phyloP scores from a whole-genome alignment of 495 filamentous ascomycete species.

The Evernia prunastri region DNA sequence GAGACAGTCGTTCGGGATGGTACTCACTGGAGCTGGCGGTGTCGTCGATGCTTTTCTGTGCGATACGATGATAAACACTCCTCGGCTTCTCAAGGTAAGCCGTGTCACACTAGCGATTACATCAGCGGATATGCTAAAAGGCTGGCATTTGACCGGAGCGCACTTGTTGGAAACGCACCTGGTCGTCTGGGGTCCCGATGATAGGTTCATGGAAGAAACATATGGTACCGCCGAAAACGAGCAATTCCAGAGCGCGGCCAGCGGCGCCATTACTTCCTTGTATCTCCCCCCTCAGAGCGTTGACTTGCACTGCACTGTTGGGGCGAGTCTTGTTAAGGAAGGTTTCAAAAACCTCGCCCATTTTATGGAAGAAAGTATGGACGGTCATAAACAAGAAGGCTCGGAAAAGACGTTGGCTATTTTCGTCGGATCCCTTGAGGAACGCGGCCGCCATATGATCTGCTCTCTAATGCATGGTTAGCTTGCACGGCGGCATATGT shows the following conservation, averaged over 20 bases:
- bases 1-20: background rate
- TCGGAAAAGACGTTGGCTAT: background rate
- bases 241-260: background rate
- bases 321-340: background rate
- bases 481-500: background rate
- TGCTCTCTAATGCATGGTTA: background rate
- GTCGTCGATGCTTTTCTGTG: background rate
- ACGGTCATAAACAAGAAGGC: background rate
- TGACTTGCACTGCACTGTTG: background rate
- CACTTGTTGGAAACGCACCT: background rate
- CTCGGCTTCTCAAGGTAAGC: background rate
- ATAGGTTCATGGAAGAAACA: background rate
- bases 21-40: background rate
- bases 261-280: too few relatives aligned
- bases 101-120: background rate
- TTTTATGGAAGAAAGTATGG: background rate
- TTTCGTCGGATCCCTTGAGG: background rate
- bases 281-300: background rate
- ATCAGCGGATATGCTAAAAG: background rate
- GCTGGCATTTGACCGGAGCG: background rate
- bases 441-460: background rate
- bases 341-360: background rate
- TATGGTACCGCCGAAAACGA: background rate
- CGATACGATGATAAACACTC: background rate
- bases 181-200: background rate